phyloP scores from a whole-genome alignment of 805 yeast species.

The Saccharomycopsis fermentans region DNA sequence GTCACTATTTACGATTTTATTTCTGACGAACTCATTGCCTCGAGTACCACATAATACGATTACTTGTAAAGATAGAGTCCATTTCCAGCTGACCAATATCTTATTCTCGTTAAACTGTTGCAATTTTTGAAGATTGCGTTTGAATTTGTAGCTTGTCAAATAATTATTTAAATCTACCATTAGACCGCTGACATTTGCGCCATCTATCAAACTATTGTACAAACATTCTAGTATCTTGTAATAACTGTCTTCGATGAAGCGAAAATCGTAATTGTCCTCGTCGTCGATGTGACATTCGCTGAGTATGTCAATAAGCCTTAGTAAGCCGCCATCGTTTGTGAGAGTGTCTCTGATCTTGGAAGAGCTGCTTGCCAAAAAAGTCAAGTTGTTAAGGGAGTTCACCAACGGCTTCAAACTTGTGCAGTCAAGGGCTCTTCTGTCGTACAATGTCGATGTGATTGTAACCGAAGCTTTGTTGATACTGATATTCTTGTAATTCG shows the following conservation, averaged over 20 bases:
- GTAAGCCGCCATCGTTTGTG: slow-evolving; percentile 84
- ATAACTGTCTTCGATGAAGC: slow-evolving; percentile 17
- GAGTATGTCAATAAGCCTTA: slow-evolving; percentile 73
- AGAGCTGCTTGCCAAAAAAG: slow-evolving; percentile 76
- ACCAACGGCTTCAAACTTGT: slow-evolving; percentile 84
- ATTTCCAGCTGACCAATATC: slow-evolving; percentile 79
- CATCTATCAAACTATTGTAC: background rate
- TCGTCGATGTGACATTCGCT: slow-evolving; percentile 55
- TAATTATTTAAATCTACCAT: slow-evolving; percentile 3
- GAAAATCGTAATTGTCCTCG: slow-evolving; percentile 15
- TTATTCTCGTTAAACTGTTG: slow-evolving; percentile 26
- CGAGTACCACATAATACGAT: slow-evolving; percentile 84
- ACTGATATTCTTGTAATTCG: slow-evolving; percentile 70
- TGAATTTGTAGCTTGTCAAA: slow-evolving; percentile 3
- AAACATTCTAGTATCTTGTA: slow-evolving; percentile 8
- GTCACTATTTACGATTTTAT: slow-evolving; percentile 85
- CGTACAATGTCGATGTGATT: slow-evolving; percentile 81
- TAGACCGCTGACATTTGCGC: background rate
- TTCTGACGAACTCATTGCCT: slow-evolving; percentile 79
- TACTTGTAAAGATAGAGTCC: slow-evolving; percentile 93
- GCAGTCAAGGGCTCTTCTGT: slow-evolving; percentile 85
- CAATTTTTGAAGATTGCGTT: slow-evolving; percentile 13
- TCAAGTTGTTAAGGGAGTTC: slow-evolving; percentile 81
- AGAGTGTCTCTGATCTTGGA: slow-evolving; percentile 87
- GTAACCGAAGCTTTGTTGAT: slow-evolving; percentile 88